A percentile compares a stretch with the other conserved stretches of the same genome.
These are phyloP conservation scores for Diaporthe vexans DNA, from an alignment of 2,329 filamentous ascomycete species.

Conservation along the genomic window DNA sequence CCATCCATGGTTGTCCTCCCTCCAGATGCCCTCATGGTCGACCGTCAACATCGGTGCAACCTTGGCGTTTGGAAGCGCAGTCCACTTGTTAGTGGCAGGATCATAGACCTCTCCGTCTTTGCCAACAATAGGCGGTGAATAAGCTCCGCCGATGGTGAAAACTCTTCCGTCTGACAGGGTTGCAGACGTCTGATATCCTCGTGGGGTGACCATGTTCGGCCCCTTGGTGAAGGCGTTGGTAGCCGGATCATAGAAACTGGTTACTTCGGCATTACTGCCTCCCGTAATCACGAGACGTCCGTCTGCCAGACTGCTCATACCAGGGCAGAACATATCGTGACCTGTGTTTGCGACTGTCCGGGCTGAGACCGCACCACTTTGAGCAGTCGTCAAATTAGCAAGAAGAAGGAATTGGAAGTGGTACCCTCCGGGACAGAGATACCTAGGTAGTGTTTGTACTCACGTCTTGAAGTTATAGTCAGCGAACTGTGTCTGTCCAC, in stretches of 20 bases:
- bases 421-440: background rate
- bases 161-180: constrained; percentile 62
- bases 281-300: constrained; percentile 63
- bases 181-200: constrained; percentile 62
- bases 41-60: constrained; percentile 62
- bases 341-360: constrained; percentile 50
- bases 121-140: constrained; percentile 58
- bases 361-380: constrained; percentile 29
- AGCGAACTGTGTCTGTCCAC: constrained; percentile 32
- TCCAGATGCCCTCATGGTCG: constrained; percentile 58
- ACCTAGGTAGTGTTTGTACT: background rate
- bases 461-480: constrained; percentile 38
- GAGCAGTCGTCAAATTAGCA: background rate
- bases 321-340: constrained; percentile 66
- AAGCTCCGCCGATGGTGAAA: constrained; percentile 68
- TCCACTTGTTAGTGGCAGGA: constrained; percentile 58
- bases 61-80: constrained; percentile 53
- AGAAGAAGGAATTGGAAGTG: no score
- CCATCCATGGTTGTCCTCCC: constrained; percentile 68
- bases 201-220: constrained; percentile 55
- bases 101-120: constrained; percentile 66
- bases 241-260: constrained; percentile 57
- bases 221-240: constrained; percentile 52
- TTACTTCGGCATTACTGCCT: constrained; percentile 59
- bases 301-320: constrained; percentile 58